Evolutionary conservation across 345 rosid genomes (phyloP).

Genomic region (Aurinia saxatilis): DNA sequence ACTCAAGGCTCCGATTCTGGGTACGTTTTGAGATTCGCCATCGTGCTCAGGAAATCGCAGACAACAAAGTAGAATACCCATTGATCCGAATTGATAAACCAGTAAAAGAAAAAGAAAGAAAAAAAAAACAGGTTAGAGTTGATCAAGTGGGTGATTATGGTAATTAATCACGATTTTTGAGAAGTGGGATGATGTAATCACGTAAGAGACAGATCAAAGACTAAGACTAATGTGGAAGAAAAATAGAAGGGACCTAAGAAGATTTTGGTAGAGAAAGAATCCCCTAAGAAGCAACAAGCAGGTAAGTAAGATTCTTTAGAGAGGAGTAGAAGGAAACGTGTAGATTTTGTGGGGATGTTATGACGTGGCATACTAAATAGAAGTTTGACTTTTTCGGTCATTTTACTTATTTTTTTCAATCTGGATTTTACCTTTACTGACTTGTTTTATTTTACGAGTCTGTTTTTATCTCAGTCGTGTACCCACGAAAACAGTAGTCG

Average conservation of each 20-base stretch:
- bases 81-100: slow-evolving; percentile 7
- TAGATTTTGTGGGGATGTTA: slow-evolving; percentile 2
- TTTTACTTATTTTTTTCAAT: background rate
- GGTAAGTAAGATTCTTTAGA: slow-evolving; percentile 21
- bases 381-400: slow-evolving; percentile 3
- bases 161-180: background rate
- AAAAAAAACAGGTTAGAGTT: background rate
- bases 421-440: background rate
- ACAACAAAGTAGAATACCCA: slow-evolving; percentile 20
- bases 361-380: background rate
- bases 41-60: background rate
- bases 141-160: background rate
- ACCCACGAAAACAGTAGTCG: too few species aligned
- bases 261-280: too few species aligned
- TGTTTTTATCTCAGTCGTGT: too few species aligned
- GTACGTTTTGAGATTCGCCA: background rate
- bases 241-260: background rate
- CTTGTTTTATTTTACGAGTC: background rate
- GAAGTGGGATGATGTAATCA: background rate
- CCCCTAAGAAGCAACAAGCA: too few species aligned
- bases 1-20: background rate
- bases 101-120: too few species aligned
- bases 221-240: background rate
- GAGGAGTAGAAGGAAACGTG: slow-evolving; percentile 15
- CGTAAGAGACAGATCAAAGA: background rate